Conservation (phyloP, 768 basidiomycete species). For the Gymnopilus junonius region DNA sequence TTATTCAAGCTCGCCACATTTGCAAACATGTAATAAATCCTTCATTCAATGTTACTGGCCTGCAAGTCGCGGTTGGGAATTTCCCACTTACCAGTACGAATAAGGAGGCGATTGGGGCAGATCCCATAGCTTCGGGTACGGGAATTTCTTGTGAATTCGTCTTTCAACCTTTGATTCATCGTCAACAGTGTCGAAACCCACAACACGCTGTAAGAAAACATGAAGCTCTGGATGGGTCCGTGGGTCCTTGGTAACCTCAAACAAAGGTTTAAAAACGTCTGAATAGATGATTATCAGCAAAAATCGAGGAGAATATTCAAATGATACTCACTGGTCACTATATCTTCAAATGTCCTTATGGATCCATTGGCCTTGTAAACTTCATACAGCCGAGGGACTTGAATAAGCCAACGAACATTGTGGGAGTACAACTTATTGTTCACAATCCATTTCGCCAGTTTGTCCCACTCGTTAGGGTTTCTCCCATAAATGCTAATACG, state of each 20-base stretch:
- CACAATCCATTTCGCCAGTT: slow-evolving; percentile 96
- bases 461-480: slow-evolving; percentile 90
- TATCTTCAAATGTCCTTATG: slow-evolving; percentile 86
- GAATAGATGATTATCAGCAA: not conserved
- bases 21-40: slow-evolving; percentile 98
- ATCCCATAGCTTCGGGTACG: slow-evolving; percentile 90
- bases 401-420: slow-evolving; percentile 98
- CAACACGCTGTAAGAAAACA: slow-evolving; percentile 90
- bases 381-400: slow-evolving; percentile 93
- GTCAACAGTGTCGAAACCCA: slow-evolving; percentile 99
- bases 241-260: slow-evolving; percentile 96
- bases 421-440: slow-evolving; percentile 93
- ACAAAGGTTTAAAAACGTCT: slow-evolving; percentile 94
- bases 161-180: slow-evolving; percentile 96
- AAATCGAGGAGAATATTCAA: not conserved
- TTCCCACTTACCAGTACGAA: slow-evolving; percentile 80
- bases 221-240: slow-evolving; percentile 91
- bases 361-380: slow-evolving; percentile 91
- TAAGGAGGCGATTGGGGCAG: slow-evolving; percentile 90
- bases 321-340: slow-evolving; percentile 75
- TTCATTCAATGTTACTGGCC: slow-evolving; percentile 28
- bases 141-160: slow-evolving; percentile 92
- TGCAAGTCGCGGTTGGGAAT: not conserved
- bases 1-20: slow-evolving; percentile 96
- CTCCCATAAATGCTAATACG: slow-evolving; percentile 95